These are phyloP conservation scores for Aphanomyces astaci DNA, from an alignment of 352 stramenopile genomes.

Conservation along the genomic window DNA sequence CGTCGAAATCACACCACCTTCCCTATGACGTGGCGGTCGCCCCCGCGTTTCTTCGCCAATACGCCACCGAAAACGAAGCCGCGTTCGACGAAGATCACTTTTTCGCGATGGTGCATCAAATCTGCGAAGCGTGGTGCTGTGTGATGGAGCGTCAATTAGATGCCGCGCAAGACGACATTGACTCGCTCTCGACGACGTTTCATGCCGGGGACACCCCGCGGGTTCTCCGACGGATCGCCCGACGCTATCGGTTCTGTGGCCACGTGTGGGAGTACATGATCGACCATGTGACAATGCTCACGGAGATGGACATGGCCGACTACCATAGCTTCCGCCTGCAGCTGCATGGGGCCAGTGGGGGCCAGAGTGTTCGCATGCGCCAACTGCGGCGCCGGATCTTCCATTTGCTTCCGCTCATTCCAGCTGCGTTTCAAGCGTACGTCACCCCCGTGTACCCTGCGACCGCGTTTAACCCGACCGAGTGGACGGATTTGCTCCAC, in stretches of 20 bases:
- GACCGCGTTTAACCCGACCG: not conserved
- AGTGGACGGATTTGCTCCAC: not conserved
- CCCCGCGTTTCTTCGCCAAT: not conserved
- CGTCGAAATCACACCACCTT: not conserved
- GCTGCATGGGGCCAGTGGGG: constrained; percentile 7
- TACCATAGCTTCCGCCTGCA: constrained; percentile 13
- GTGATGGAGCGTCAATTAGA: constrained; percentile 21
- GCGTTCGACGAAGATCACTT: constrained; percentile 17
- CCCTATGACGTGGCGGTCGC: constrained; percentile 9
- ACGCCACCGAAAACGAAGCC: constrained; percentile 3
- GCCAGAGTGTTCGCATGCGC: constrained; percentile 11
- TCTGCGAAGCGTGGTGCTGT: constrained; percentile 20
- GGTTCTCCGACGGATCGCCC: not conserved
- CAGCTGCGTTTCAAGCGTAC: not conserved
- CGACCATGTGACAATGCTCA: constrained; percentile 17
- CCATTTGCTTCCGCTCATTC: constrained; percentile 1
- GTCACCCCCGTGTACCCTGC: not conserved
- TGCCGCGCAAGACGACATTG: constrained; percentile 6
- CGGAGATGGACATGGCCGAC: constrained; percentile 16
- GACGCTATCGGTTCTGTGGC: constrained; percentile 6
- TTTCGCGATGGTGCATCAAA: constrained; percentile 17
- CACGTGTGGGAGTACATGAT: constrained; percentile 17
- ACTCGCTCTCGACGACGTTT: not conserved
- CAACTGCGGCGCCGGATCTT: constrained; percentile 13
- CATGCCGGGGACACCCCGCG: not conserved